Conservation (phyloP, 2,329 filamentous ascomycete genomes). For the Sporothrix brasiliensis region DNA sequence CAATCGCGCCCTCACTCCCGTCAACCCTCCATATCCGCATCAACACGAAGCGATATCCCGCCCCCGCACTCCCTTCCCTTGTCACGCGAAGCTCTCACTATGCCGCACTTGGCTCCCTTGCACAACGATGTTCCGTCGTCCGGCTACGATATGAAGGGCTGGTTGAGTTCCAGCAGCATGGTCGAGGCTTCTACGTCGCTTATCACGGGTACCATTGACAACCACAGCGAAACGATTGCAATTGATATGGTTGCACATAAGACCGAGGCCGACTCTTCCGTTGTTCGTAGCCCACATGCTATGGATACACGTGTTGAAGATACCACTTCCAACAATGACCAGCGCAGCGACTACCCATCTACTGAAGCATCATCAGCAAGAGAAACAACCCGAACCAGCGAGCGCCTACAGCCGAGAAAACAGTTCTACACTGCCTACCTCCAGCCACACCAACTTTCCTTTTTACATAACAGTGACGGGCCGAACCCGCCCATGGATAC, state of each 20-base stretch:
- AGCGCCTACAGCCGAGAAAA: neutral
- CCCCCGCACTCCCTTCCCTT: conserved; percentile 25
- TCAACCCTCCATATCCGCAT: neutral
- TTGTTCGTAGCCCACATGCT: neutral
- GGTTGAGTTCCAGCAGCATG: conserved; percentile 29
- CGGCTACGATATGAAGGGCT: conserved; percentile 32
- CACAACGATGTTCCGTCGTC: conserved; percentile 31
- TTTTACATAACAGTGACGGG: conserved; percentile 31
- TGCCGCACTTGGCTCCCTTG: conserved; percentile 30
- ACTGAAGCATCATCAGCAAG: neutral
- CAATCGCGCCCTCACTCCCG: conserved; percentile 9
- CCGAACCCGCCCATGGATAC: neutral
- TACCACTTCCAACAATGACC: conserved; percentile 32
- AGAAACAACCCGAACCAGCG: neutral
- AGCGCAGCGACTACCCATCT: conserved; percentile 1
- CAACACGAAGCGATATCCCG: neutral
- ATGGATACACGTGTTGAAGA: conserved; percentile 31
- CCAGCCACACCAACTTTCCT: neutral
- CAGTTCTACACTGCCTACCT: conserved; percentile 25
- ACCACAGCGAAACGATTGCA: neutral
- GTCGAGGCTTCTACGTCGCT: neutral
- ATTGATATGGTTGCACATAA: neutral
- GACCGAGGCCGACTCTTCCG: neutral
- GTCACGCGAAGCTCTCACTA: conserved; percentile 23
- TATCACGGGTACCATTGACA: neutral